Evolutionary conservation across 176 grass and related monocot species (phyloP).

Genomic region (Zea luxurians): DNA sequence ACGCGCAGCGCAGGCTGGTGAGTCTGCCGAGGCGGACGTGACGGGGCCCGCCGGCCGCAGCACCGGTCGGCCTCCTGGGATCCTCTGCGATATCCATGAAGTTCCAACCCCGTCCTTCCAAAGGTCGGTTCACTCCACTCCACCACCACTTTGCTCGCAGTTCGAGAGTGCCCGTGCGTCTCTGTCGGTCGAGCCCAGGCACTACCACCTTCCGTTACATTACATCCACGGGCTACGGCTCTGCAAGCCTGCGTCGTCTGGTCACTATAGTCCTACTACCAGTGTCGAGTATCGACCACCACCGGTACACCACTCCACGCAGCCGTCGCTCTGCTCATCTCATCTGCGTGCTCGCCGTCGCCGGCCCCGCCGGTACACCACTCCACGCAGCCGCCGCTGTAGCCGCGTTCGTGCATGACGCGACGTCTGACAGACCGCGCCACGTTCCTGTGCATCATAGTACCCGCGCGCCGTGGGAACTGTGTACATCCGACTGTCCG

Average conservation of each 20-base stretch:
- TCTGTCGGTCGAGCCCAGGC: background rate
- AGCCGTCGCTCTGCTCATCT: too few species aligned
- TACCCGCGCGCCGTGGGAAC: too few species aligned
- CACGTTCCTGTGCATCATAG: background rate
- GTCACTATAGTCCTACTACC: background rate
- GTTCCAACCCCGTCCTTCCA: background rate
- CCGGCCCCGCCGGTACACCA: too few species aligned
- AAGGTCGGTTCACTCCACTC: background rate
- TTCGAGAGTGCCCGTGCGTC: slow-evolving; percentile 2
- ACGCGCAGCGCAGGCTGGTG: background rate
- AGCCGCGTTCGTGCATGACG: slow-evolving; percentile 45
- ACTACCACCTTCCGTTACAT: background rate
- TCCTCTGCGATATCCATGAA: background rate
- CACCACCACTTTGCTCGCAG: background rate
- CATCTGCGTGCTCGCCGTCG: background rate
- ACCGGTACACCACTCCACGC: too few species aligned
- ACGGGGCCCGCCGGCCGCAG: background rate
- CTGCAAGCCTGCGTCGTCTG: background rate
- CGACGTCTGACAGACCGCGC: background rate
- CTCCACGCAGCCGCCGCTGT: slow-evolving; percentile 10
- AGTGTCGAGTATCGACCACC: background rate
- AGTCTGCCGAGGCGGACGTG: background rate
- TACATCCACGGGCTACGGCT: background rate
- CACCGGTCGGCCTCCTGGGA: slow-evolving; percentile 15
- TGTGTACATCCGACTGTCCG: too few species aligned